Evolutionary conservation across 202 grass and related monocot genomes (phyloP), one percentile per base, ranked within the genome.

Genomic region (Hordeum pubiflorum): DNA sequence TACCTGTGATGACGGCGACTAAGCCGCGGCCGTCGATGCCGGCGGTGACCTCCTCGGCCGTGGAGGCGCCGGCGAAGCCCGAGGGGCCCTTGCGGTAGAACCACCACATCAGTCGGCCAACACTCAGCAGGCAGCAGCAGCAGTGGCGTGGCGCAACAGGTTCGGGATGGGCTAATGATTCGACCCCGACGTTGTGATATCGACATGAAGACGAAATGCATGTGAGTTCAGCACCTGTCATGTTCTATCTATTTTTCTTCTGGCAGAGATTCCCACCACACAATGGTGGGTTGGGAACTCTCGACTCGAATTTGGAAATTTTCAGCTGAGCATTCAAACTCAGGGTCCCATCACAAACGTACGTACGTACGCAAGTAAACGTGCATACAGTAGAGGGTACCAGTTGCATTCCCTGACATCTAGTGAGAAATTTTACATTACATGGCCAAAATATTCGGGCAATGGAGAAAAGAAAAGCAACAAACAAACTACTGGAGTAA

Each of bases 21-120:
- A 97, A 68, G 18, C 72, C 83, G 8, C 77, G 54, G 38, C 85
- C 89, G 59, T 97, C 88, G 20, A 87, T 12, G 66, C 87, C 79
- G 79, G 65, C 77, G 20, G 94, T 94, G 74, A 94, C 86, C 70
- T 97, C 91, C 87, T 94, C 94, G 2, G 94, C 91, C 41, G 89
- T 97, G 39, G 91, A 94, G 37, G 80, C 81, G 54, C 76, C 87
- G 11, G 87, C 88, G 87, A 97, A 97, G 71, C 88, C 86, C 10
- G 94, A 97, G 38, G 91, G 56, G 27, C 84, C 86, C 64, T 87
- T 92, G 75, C 83, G 80, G 31, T 64, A 34, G 38, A 94, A 90
- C 80, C 69, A 85, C 89, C 89, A 90, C 94, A 97, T 97, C 14
- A 33, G 27, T 44, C 55, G 0, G 17, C 17, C 27, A n/a, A 12